Evolutionary conservation across 768 basidiomycete species (phyloP).

Genomic region (Naganishia friedmannii): DNA sequence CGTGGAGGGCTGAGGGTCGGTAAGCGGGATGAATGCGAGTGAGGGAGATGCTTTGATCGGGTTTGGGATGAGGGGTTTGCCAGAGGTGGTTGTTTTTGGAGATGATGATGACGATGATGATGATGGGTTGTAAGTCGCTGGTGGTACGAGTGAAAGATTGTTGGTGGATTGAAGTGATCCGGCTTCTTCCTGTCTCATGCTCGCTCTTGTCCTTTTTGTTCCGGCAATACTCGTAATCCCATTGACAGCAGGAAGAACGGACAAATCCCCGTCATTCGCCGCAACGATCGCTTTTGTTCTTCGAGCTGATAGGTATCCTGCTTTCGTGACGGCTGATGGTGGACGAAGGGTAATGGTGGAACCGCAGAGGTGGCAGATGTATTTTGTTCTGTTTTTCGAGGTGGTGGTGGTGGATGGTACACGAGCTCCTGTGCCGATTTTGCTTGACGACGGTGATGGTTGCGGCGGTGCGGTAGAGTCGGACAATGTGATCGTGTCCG

Average conservation of each 20-base stretch:
- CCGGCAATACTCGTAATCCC: background rate
- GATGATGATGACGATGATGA: background rate
- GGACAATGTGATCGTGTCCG: background rate
- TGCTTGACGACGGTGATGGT: background rate
- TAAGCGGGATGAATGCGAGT: constrained; percentile 29
- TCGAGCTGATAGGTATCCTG: background rate
- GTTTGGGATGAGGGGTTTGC: constrained; percentile 21
- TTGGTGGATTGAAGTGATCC: no score
- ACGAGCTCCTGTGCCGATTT: constrained; percentile 1
- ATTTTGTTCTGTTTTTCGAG: background rate
- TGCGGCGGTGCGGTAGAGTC: background rate
- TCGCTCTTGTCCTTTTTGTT: constrained; percentile 14
- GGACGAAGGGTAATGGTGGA: background rate
- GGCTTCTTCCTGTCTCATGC: background rate
- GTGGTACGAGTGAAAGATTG: background rate
- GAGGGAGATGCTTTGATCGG: constrained; percentile 22
- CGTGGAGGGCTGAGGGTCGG: constrained; percentile 24
- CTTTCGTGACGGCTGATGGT: background rate
- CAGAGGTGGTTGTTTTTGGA: background rate
- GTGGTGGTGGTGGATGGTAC: background rate
- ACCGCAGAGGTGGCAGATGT: constrained; percentile 8
- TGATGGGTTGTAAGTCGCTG: background rate
- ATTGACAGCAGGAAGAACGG: background rate
- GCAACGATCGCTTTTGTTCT: constrained; percentile 9
- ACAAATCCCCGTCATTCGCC: constrained; percentile 8